phyloP scores from a whole-genome alignment of 2,329 filamentous ascomycete genomes.

The Aspergillus ochraceus region DNA sequence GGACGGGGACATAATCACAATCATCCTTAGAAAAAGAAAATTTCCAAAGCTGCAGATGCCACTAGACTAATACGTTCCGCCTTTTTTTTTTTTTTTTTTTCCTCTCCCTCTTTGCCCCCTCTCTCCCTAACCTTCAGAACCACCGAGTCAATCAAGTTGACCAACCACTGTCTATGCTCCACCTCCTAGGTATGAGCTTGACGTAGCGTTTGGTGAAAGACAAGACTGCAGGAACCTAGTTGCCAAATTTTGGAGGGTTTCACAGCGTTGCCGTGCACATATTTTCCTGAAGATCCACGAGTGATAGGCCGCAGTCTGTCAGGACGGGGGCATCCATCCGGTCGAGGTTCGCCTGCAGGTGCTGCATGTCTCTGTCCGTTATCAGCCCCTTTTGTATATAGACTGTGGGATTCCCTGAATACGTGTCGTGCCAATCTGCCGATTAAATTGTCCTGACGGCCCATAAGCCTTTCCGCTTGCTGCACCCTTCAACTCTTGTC shows the following conservation, averaged over 20 bases:
- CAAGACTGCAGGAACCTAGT: neutral
- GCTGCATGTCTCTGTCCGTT: conserved; percentile 1
- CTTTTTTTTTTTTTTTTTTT: neutral
- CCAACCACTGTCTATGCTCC: neutral
- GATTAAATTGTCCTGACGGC: neutral
- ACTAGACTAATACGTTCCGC: neutral
- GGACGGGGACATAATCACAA: neutral
- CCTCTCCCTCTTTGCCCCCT: too few relatives aligned
- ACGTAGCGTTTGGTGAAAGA: neutral
- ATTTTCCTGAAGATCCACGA: conserved; percentile 1
- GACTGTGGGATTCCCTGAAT: conserved; percentile 1
- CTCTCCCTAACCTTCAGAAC: neutral
- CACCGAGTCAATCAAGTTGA: neutral
- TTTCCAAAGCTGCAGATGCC: neutral
- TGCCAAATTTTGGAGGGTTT: neutral
- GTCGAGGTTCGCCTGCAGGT: conserved; percentile 5
- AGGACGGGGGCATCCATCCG: conserved; percentile 3
- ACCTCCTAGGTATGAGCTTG: neutral
- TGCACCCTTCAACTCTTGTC: neutral
- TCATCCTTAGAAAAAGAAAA: neutral
- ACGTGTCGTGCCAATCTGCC: conserved; percentile 1
- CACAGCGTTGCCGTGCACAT: neutral
- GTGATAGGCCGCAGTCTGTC: neutral
- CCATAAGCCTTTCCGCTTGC: neutral
- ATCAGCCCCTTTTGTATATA: conserved; percentile 4